phyloP scores from a whole-genome alignment of 139 green algal species.

The Chlorella sp. region DNA sequence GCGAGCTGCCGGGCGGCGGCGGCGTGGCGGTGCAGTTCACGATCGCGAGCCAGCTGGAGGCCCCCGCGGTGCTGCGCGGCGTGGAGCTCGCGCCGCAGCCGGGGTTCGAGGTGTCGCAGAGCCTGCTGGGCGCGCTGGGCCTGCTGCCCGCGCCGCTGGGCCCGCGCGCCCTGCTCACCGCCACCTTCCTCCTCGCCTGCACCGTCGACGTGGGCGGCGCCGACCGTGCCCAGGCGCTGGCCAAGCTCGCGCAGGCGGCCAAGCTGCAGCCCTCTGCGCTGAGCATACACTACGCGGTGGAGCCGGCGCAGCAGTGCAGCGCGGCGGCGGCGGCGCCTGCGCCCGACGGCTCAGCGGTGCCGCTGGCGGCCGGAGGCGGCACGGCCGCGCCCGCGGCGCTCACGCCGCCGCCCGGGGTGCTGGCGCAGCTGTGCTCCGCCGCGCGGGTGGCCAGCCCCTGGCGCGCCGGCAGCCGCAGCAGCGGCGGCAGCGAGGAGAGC shows the following conservation, averaged over 20 bases:
- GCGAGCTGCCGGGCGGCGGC: constrained; percentile 6
- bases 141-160: constrained; percentile 23
- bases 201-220: too few species aligned
- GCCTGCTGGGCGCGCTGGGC: constrained; percentile 12
- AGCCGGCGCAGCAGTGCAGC: constrained; percentile 27
- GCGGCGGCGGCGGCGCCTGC: not conserved
- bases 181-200: constrained; percentile 24
- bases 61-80: constrained; percentile 12
- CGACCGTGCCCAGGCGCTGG: not conserved
- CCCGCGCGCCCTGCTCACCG: constrained; percentile 2
- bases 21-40: constrained; percentile 32
- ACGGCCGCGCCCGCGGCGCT: not conserved
- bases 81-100: constrained; percentile 24
- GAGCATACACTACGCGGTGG: constrained; percentile 22
- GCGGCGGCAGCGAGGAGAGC: not conserved
- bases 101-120: constrained; percentile 6
- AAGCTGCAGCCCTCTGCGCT: constrained; percentile 30
- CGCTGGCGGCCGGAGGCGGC: not conserved
- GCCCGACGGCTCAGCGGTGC: not conserved
- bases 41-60: constrained; percentile 31
- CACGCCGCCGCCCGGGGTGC: not conserved
- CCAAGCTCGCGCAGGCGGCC: constrained; percentile 1
- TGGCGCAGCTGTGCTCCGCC: not conserved
- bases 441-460: too few species aligned
- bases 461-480: too few species aligned